Evolutionary conservation across 2,329 filamentous ascomycete species (phyloP).

Genomic region (Delphinella strobiligena): DNA sequence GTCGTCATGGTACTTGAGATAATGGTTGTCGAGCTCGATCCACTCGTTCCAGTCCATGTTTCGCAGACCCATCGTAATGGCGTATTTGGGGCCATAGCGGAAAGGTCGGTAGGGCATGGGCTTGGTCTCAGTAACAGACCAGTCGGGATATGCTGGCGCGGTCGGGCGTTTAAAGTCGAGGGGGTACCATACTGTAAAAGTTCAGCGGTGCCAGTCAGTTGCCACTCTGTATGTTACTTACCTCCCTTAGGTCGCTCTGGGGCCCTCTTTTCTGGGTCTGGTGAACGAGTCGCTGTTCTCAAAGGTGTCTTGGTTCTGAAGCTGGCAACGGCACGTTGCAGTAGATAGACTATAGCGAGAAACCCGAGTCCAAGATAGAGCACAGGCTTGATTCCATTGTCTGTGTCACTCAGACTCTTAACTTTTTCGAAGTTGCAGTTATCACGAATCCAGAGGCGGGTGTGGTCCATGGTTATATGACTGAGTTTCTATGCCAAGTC

Average conservation of each 20-base stretch:
- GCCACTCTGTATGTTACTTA: slow-evolving; percentile 16
- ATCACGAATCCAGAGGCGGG: not conserved
- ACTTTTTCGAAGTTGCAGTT: not conserved
- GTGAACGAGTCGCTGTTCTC: slow-evolving; percentile 15
- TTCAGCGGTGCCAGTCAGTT: not conserved
- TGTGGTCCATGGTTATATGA: slow-evolving; percentile 2
- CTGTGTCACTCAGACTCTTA: not conserved
- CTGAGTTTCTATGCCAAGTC: too few species aligned
- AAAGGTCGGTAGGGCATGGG: slow-evolving; percentile 71
- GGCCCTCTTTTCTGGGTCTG: slow-evolving; percentile 36
- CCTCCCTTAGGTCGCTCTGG: slow-evolving; percentile 34
- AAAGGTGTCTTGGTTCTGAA: not conserved
- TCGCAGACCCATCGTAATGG: slow-evolving; percentile 67
- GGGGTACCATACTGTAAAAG: slow-evolving; percentile 41
- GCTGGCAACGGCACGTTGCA: slow-evolving; percentile 1
- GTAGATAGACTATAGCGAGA: not conserved
- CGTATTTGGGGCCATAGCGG: slow-evolving; percentile 63
- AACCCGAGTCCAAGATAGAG: slow-evolving; percentile 5
- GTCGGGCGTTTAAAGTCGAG: slow-evolving; percentile 47
- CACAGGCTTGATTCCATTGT: slow-evolving; percentile 1
- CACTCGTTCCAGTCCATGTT: slow-evolving; percentile 58
- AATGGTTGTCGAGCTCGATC: slow-evolving; percentile 80
- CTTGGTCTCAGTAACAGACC: slow-evolving; percentile 56
- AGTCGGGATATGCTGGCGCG: slow-evolving; percentile 52
- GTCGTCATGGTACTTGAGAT: slow-evolving; percentile 56